These are phyloP conservation scores for Camellia oleifera DNA, from an alignment of 179 eudicot genomes.

Conservation along the genomic window DNA sequence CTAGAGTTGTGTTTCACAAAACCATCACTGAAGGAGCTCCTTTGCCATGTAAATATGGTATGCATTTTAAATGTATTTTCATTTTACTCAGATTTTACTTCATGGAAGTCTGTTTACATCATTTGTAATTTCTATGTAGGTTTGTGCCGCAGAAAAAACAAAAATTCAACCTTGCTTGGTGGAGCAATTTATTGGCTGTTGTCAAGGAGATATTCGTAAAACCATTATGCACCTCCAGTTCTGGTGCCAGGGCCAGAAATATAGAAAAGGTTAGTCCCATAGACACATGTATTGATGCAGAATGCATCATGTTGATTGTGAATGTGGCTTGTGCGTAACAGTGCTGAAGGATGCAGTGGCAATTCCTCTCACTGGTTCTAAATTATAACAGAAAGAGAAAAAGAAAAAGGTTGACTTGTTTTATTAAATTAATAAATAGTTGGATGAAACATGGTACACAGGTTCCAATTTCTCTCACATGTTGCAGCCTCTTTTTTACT, in stretches of 20 bases:
- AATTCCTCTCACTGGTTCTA: no score
- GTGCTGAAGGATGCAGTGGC: neutral
- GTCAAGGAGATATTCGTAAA: constrained; percentile 84
- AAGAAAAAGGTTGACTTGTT: neutral
- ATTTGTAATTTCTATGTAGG: constrained; percentile 38
- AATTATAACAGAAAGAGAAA: no score
- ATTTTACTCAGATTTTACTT: constrained; percentile 1
- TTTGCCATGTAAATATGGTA: constrained; percentile 54
- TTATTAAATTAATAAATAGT: neutral
- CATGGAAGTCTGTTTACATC: constrained; percentile 10
- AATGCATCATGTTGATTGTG: constrained; percentile 11
- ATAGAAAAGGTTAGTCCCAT: constrained; percentile 31
- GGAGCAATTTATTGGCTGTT: constrained; percentile 57
- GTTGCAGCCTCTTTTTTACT: neutral
- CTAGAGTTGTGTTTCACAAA: constrained; percentile 58
- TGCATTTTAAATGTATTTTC: constrained; percentile 6
- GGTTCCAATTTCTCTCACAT: neutral
- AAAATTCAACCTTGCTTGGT: constrained; percentile 48
- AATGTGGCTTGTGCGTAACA: neutral
- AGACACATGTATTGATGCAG: constrained; percentile 8
- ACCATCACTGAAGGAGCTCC: constrained; percentile 76
- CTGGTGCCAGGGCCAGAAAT: constrained; percentile 78
- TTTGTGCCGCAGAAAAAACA: constrained; percentile 74
- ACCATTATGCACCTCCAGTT: constrained; percentile 78
- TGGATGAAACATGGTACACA: neutral